Conservation (phyloP, 2,329 filamentous ascomycete species). For the Colletotrichum magnum region DNA sequence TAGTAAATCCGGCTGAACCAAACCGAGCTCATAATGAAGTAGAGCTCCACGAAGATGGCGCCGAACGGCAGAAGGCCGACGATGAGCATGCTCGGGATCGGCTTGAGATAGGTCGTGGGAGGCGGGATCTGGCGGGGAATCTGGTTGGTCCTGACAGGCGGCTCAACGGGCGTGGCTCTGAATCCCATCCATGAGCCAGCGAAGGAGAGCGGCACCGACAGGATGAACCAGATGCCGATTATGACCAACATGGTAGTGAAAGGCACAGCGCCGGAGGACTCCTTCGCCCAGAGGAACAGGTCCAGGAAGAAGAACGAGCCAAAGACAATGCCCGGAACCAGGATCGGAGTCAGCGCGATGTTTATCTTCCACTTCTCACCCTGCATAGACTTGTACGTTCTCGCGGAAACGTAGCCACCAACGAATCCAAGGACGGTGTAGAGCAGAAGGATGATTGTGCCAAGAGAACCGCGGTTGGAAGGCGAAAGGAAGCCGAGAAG, state of each 20-base stretch:
- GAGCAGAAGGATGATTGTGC: constrained; percentile 91
- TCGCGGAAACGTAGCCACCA: constrained; percentile 89
- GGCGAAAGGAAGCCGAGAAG: constrained; percentile 95
- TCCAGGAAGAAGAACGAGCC: constrained; percentile 92
- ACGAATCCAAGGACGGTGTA: constrained; percentile 95
- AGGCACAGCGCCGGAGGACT: constrained; percentile 93
- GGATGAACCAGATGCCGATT: constrained; percentile 95
- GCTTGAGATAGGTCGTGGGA: constrained; percentile 84
- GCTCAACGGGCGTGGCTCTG: constrained; percentile 77
- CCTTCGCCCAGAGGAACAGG: constrained; percentile 94
- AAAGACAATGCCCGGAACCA: constrained; percentile 91
- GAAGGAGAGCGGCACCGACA: constrained; percentile 92
- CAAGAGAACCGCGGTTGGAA: constrained; percentile 93
- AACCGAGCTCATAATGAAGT: constrained; percentile 99
- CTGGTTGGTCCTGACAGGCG: constrained; percentile 95
- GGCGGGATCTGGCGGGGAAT: constrained; percentile 97
- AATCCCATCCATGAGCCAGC: constrained; percentile 95
- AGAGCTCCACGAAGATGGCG: constrained; percentile 97
- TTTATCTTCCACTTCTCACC: constrained; percentile 96
- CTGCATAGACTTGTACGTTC: constrained; percentile 94
- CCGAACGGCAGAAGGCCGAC: constrained; percentile 95
- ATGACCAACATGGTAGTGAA: constrained; percentile 98
- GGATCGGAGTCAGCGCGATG: constrained; percentile 87
- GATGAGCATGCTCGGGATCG: constrained; percentile 90
- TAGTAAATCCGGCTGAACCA: constrained; percentile 99